Evolutionary conservation across 129 eudicot genomes (phyloP), one percentile per base, ranked within the genome.

Genomic region (Oenanthe sinensis): DNA sequence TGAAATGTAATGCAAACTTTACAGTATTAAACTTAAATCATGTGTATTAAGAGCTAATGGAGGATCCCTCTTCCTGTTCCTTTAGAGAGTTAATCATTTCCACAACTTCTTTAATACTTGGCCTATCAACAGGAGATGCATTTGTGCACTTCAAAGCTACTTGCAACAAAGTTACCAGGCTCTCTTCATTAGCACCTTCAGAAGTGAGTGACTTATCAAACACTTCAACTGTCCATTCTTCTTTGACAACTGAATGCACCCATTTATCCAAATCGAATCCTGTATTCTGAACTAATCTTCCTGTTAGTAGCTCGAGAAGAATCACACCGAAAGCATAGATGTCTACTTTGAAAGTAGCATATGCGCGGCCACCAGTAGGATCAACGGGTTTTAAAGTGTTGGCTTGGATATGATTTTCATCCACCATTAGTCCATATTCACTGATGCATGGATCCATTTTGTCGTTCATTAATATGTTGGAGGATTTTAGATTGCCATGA

Each of bases 401-500:
- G 81, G 73, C 75, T 24, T 81, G 80, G 76, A 47, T 69, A 36
- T 82, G 82, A 40, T 77, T 80, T 60, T 87, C 86, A 3, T 76
- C 79, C 79, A 67, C 92, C 88, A 85, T 88, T 75, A 92, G 83
- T n/a, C 97, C 97, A 68, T 92, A 92, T 79, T 92, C 97, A 46
- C 97, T 88, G 40, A 92, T 82, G 24, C 86, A 75, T 14, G 88
- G 88, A 33, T 86, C 91, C 92, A 88, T 84, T 75, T 77, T 79
- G 4, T 81, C 71, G 82, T 81, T 85, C 12, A 92, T 76, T 65
- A 92, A 54, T 58, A 92, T 89, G 86, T 92, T 92, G 20, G 97
- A 89, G 43, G 95, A 87, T 85, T n/a, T n/a, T n/a, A n/a, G n/a
- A 86, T 92, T 92, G 44, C 97, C 97, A 43, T 92, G 95, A 75